Conservation (phyloP, 148 eudicot genomes). For the Vaccinium myrtillus region DNA sequence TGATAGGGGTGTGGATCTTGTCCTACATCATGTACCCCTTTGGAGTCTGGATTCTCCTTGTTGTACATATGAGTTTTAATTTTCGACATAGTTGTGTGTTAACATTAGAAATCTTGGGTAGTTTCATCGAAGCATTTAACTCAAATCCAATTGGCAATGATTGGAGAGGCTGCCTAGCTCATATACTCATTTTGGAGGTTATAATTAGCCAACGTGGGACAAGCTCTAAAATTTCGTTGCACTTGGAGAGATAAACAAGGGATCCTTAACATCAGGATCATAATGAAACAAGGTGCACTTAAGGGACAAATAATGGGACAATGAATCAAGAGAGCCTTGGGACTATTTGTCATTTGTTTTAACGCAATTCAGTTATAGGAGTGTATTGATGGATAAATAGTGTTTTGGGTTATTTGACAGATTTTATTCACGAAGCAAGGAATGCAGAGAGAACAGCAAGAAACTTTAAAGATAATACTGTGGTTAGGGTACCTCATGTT, state of each 20-base stretch:
- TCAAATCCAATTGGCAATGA: too few relatives aligned
- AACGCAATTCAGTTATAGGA: background rate
- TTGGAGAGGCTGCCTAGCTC: too few relatives aligned
- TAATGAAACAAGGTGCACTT: too few relatives aligned
- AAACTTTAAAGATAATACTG: slow-evolving; percentile 52
- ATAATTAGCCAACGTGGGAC: too few relatives aligned
- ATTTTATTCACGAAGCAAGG: slow-evolving; percentile 80
- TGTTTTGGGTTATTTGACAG: slow-evolving; percentile 33
- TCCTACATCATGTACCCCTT: background rate
- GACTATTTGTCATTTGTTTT: background rate
- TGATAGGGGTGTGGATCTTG: too few relatives aligned
- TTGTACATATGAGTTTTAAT: background rate
- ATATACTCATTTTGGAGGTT: too few relatives aligned
- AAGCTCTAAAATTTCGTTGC: too few relatives aligned
- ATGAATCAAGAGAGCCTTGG: too few relatives aligned
- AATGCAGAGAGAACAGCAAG: slow-evolving; percentile 76
- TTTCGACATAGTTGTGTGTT: background rate
- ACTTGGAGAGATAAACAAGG: too few relatives aligned
- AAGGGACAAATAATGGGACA: background rate
- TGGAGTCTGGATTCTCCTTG: background rate
- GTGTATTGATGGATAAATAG: too few relatives aligned
- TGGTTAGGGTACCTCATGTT: slow-evolving; percentile 65
- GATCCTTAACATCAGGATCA: too few relatives aligned
- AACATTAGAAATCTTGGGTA: background rate
- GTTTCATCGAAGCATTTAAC: background rate